A percentile compares a stretch with the other conserved stretches of the same genome.
Conservation (phyloP, 306 rosid genomes). For the Oxytropis ochrocephala region DNA sequence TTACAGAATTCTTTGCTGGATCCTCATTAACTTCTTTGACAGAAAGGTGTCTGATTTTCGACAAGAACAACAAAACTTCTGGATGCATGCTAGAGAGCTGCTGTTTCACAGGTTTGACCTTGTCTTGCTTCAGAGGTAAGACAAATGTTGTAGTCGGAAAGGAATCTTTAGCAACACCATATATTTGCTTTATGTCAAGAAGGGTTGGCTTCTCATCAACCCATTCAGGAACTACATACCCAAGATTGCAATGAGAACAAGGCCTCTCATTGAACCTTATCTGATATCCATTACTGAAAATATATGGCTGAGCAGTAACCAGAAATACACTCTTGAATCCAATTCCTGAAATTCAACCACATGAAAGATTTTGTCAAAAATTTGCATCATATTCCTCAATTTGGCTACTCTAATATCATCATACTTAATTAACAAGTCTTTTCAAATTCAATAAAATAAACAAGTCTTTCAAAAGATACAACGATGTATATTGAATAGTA, state of each 20-base stretch:
- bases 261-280: conserved; percentile 65
- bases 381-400: too few relatives aligned
- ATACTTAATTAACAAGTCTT: too few relatives aligned
- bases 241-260: conserved; percentile 60
- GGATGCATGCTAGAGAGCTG: conserved; percentile 76
- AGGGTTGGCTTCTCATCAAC: conserved; percentile 55
- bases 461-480: too few relatives aligned
- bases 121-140: conserved; percentile 63
- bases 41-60: conserved; percentile 59
- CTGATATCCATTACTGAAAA: conserved; percentile 78
- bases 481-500: too few relatives aligned
- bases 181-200: conserved; percentile 35
- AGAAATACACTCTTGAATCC: conserved; percentile 93
- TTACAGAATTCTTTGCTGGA: conserved; percentile 33
- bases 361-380: background rate
- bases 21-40: conserved; percentile 47
- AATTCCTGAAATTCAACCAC: conserved; percentile 52
- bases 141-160: conserved; percentile 59
- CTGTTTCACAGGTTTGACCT: conserved; percentile 50
- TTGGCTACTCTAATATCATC: too few relatives aligned
- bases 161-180: conserved; percentile 33
- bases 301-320: conserved; percentile 55
- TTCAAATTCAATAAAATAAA: too few relatives aligned
- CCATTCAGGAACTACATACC: conserved; percentile 90
- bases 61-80: conserved; percentile 59